Conservation (phyloP, 768 basidiomycete genomes). For the Hydnum rufescens region DNA sequence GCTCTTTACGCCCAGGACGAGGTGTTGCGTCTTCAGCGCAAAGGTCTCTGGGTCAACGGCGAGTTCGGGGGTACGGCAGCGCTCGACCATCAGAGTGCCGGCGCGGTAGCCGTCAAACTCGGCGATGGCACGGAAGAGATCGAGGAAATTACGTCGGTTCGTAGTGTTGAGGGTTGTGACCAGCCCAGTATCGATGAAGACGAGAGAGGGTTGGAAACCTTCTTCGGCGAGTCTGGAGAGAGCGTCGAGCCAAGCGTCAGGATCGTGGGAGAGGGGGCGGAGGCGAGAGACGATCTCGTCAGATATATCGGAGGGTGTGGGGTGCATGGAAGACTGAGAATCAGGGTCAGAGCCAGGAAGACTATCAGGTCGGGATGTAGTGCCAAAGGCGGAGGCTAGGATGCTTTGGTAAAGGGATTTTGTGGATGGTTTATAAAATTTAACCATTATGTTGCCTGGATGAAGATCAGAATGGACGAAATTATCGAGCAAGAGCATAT, state of each 20-base stretch:
- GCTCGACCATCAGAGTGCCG: conserved; percentile 90
- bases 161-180: conserved; percentile 65
- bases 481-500: conserved; percentile 96
- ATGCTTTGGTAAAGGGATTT: conserved; percentile 40
- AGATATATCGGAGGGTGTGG: conserved; percentile 11
- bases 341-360: neutral
- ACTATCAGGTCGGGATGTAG: conserved; percentile 13
- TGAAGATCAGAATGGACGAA: conserved; percentile 88
- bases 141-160: conserved; percentile 88
- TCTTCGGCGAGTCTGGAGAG: conserved; percentile 37
- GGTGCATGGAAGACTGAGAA: conserved; percentile 10
- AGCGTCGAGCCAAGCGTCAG: conserved; percentile 48
- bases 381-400: conserved; percentile 32
- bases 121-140: conserved; percentile 88
- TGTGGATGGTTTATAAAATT: conserved; percentile 71
- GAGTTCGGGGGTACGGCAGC: conserved; percentile 77
- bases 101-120: conserved; percentile 94
- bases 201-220: conserved; percentile 83
- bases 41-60: conserved; percentile 87
- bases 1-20: conserved; percentile 80
- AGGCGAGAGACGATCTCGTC: conserved; percentile 50
- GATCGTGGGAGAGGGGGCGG: conserved; percentile 25
- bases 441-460: conserved; percentile 94
- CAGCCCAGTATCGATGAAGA: conserved; percentile 92
- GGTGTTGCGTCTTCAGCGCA: conserved; percentile 92